Evolutionary conservation across 768 basidiomycete species (phyloP), one percentile per base, ranked within the genome.

Genomic region (Lactarius psammicola): DNA sequence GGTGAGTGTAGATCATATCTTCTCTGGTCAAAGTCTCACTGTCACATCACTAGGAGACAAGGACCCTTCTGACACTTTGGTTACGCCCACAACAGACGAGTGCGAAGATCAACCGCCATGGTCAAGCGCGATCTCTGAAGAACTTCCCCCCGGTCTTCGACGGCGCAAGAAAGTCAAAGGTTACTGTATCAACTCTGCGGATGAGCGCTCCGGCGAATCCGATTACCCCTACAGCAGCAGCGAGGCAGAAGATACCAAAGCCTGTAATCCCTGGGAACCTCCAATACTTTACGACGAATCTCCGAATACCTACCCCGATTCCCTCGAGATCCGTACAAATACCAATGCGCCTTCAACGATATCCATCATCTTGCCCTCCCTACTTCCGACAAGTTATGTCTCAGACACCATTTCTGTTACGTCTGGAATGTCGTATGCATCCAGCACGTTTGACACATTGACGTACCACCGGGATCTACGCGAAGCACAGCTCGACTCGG

Each of bases 391-490:
- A 23, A 40, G 55, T 30, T 56, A 61, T 36, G 59, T 62, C 10
- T n/a, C 81, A 7, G 83, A 84, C 66, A 75, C 72, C 11, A 72
- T 79, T 38, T 73, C 72, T 20, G 67, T 77, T 5, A 72, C 75
- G 4, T 70, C 72, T 20, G 69, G 72, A 44, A 72, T 76, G 59
- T 73, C 69, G 4, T 23, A 68, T 17, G 68, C 75, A 2, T 81
- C 85, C 65, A 72, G 76, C 3, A 40, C 78, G 3, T 71, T 89
- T 0, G 79, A 84, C 23, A 73, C 76, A 1, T 83, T 89, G 59
- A 84, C 87, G 0, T 77, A 82, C 60, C 89, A 88, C 66, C 74
- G 76, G 3, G 85, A 87, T 63, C 75, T 90, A 40, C 78, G 80
- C 46, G 76, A 78, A 26, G 86, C 84, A 5, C 62, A 66, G 2